These are phyloP conservation scores for Osmozyma mogii DNA, from an alignment of 805 yeast species.

Conservation along the genomic window DNA sequence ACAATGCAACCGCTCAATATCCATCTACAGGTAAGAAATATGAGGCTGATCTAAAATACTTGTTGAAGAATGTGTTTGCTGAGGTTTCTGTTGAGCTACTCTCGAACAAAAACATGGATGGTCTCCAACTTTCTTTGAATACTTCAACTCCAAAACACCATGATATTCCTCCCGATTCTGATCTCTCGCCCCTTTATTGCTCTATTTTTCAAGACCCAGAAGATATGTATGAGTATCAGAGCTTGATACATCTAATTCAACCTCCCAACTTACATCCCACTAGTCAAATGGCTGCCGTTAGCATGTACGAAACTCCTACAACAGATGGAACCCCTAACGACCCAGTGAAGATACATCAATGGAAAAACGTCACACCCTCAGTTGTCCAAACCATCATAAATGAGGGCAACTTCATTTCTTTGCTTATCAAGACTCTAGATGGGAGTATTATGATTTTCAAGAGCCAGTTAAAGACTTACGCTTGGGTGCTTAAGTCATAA, in stretches of 20 bases:
- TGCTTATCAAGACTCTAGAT: no score
- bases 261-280: slow-evolving; percentile 6
- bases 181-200: slow-evolving; percentile 1
- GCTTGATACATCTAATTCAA: slow-evolving; percentile 10
- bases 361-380: no score
- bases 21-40: slow-evolving; percentile 1
- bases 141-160: neutral
- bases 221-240: slow-evolving; percentile 9
- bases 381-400: no score
- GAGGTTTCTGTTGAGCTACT: slow-evolving; percentile 2
- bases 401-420: no score
- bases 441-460: no score
- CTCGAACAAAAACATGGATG: neutral
- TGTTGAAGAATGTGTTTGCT: slow-evolving; percentile 5
- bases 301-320: slow-evolving; percentile 7
- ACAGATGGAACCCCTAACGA: no score
- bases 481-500: no score
- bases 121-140: neutral
- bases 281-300: slow-evolving; percentile 8
- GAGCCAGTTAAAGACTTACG: no score
- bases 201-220: neutral
- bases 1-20: slow-evolving; percentile 1
- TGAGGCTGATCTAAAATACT: slow-evolving; percentile 5
- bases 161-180: slow-evolving; percentile 1
- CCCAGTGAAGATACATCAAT: no score